These are phyloP conservation scores for Aureobasidium sp. DNA, from an alignment of 2,329 filamentous ascomycete genomes.

Conservation along the genomic window DNA sequence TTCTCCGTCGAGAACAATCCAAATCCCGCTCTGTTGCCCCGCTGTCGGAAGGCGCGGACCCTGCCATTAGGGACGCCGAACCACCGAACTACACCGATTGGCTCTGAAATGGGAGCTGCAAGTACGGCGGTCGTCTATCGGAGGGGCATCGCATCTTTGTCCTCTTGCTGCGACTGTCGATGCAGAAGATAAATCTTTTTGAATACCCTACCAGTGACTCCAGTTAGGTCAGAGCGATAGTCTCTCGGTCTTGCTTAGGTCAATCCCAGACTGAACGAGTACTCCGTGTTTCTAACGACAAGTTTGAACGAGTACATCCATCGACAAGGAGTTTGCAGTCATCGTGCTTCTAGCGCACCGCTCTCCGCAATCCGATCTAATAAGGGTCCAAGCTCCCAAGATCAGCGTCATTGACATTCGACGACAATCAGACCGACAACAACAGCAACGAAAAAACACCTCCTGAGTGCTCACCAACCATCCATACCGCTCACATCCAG, in stretches of 20 bases:
- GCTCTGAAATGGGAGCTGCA: not conserved
- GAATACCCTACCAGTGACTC: not conserved
- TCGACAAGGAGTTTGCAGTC: not conserved
- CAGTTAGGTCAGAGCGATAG: no score
- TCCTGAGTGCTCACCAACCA: not conserved
- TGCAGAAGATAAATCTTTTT: no score
- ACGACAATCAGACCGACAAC: not conserved
- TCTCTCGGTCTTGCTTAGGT: no score
- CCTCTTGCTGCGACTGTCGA: no score
- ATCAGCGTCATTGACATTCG: constrained; percentile 11
- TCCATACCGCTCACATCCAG: not conserved
- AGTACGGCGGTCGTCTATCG: not conserved
- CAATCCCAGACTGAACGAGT: no score
- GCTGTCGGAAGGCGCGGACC: constrained; percentile 8
- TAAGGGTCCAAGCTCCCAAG: not conserved
- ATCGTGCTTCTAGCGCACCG: not conserved
- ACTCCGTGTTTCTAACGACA: no score
- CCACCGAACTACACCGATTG: constrained; percentile 8
- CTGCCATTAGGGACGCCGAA: not conserved
- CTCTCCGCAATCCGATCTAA: not conserved
- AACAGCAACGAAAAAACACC: not conserved
- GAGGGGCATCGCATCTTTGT: no score
- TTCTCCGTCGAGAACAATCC: not conserved
- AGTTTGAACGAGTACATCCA: no score
- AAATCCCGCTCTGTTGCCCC: not conserved